These are phyloP conservation scores for Tetrapisispora taiwanensis DNA, from an alignment of 805 yeast genomes.

Conservation along the genomic window DNA sequence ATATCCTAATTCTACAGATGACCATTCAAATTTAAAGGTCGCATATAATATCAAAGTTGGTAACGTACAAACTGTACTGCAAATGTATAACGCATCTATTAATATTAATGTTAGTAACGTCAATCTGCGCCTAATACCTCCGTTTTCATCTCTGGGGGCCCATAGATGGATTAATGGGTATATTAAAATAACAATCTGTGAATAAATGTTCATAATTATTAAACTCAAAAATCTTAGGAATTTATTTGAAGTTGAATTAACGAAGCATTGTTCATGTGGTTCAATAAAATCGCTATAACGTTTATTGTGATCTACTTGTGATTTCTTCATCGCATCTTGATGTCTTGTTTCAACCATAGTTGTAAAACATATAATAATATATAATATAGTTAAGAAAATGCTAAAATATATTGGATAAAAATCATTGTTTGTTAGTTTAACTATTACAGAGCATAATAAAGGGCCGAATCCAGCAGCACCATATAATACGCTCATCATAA, in stretches of 20 bases:
- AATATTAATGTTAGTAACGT: constrained; percentile 41
- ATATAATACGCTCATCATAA: constrained; percentile 48
- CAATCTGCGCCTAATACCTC: constrained; percentile 31
- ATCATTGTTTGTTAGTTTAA: constrained; percentile 21
- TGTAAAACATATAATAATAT: constrained; percentile 29
- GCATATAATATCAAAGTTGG: constrained; percentile 42
- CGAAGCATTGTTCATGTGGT: background rate
- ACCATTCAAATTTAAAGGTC: constrained; percentile 45
- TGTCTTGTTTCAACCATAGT: constrained; percentile 60
- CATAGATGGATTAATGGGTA: constrained; percentile 47
- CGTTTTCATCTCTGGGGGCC: constrained; percentile 30
- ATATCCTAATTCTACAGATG: constrained; percentile 43
- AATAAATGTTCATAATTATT: background rate
- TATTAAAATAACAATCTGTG: constrained; percentile 20
- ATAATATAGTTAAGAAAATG: constrained; percentile 23
- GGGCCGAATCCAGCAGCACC: constrained; percentile 61
- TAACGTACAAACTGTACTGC: constrained; percentile 25
- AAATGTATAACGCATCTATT: constrained; percentile 36
- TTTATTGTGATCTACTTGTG: constrained; percentile 16
- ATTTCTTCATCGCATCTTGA: constrained; percentile 39
- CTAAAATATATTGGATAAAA: constrained; percentile 27
- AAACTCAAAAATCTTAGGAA: background rate
- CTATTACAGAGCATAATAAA: constrained; percentile 37
- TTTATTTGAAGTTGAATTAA: background rate
- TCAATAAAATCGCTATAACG: constrained; percentile 1